Evolutionary conservation across 2,329 filamentous ascomycete species (phyloP), one percentile per base, ranked within the genome.

Genomic region (Alternaria atra): DNA sequence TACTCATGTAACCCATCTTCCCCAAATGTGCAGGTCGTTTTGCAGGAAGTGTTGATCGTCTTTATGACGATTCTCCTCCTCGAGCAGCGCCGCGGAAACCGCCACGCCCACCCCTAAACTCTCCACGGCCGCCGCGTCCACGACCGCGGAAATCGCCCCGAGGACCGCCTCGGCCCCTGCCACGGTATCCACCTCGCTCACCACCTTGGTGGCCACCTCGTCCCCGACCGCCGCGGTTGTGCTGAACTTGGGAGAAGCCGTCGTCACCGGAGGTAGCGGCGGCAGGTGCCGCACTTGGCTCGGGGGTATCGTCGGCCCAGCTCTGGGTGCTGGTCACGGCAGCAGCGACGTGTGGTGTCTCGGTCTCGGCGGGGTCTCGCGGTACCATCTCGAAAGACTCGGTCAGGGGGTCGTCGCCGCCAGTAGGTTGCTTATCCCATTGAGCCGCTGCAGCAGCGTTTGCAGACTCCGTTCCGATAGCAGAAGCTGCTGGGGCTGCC

Each of bases 311-410:
- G 72, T 97, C 93, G 27, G 92, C 92, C 92, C 92, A 96, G 71
- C 89, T 93, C 74, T 90, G 88, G 6, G 87, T 88, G 47, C 88
- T 86, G n/a, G 86, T 88, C 27, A 87, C 87, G 20, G 79, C 73
- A 13, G 79, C 78, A 20, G 76, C 65, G 47, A 84, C 80, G 42
- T 87, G 76, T 37, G 87, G 88, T 37, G 85, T 87, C 63, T 95
- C 91, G 5, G 90, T 90, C 83, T 96, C 93, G 52, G 87, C 81
- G 47, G 89, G 86, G 73, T 94, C 87, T 58, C 90, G 88, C 52
- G 92, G 88, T 44, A 92, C 84, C 76, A 93, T 88, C 61, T 96
- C 90, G 87, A 92, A 95, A 54, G 84, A 86, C 67, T 94, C 91
- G 29, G 84, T 82, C 42, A 84, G 75, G 25, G 84, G 81, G 56